Conservation (phyloP, 805 yeast genomes). For the Candida glaebosa region DNA sequence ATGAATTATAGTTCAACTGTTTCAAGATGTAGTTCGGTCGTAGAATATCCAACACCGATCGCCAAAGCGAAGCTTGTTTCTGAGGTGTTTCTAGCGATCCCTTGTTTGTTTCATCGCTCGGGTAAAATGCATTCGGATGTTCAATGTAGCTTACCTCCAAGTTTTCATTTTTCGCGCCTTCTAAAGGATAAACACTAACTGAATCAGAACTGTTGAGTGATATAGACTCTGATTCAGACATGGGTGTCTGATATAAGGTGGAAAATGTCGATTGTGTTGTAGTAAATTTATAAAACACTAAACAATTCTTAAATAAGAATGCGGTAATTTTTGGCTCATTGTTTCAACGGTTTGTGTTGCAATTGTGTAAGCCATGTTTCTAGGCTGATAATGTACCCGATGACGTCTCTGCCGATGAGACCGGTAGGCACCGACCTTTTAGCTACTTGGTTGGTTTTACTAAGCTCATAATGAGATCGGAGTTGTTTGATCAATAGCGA, state of each 20-base stretch:
- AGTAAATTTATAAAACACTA: too few relatives aligned
- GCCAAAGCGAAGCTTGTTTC: constrained; percentile 11
- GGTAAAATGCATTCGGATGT: constrained; percentile 7
- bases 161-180: background rate
- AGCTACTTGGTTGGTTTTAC: constrained; percentile 31
- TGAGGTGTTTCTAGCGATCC: constrained; percentile 8
- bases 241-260: background rate
- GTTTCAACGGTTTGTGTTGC: too few relatives aligned
- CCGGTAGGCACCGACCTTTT: constrained; percentile 29
- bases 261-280: too few relatives aligned
- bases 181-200: background rate
- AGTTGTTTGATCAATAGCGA: constrained; percentile 21
- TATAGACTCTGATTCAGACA: background rate
- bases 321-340: background rate
- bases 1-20: constrained; percentile 23
- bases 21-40: constrained; percentile 24
- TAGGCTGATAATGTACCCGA: constrained; percentile 15
- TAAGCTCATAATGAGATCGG: constrained; percentile 26
- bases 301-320: too few relatives aligned
- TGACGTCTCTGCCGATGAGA: constrained; percentile 27
- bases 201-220: background rate
- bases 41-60: constrained; percentile 8
- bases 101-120: constrained; percentile 7
- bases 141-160: background rate
- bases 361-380: constrained; percentile 16